These are phyloP conservation scores for Rubia yunnanensis DNA, from an alignment of 257 asterid genomes.

Conservation along the genomic window DNA sequence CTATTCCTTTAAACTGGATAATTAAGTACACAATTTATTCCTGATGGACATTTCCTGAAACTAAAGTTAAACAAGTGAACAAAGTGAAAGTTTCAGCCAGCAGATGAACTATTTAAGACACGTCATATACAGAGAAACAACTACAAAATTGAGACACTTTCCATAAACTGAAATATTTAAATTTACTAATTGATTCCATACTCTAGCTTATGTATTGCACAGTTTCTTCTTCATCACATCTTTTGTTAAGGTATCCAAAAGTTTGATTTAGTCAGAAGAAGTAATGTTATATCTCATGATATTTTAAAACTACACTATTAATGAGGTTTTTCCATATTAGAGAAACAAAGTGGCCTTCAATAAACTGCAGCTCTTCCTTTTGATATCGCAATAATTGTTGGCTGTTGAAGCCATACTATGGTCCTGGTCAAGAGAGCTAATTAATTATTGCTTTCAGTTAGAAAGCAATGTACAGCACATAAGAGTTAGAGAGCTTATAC, in stretches of 20 bases:
- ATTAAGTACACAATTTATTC: not conserved
- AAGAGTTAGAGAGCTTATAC: slow-evolving; percentile 26
- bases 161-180: not conserved
- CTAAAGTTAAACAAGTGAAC: not conserved
- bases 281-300: not conserved
- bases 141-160: not conserved
- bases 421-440: slow-evolving; percentile 13
- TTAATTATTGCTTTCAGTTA: slow-evolving; percentile 7
- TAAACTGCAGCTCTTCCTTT: slow-evolving; percentile 2
- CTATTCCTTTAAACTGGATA: not conserved
- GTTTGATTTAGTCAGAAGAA: not conserved
- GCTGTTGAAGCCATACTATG: slow-evolving; percentile 3
- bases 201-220: not conserved
- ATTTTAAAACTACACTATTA: not conserved
- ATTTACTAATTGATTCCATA: not conserved
- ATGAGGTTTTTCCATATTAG: not conserved
- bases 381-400: slow-evolving; percentile 7
- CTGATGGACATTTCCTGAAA: not conserved
- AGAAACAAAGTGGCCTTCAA: slow-evolving; percentile 8
- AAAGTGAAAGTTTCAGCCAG: not conserved
- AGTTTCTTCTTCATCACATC: not conserved
- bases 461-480: not conserved
- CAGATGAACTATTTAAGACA: not conserved
- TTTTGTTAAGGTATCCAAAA: not conserved
- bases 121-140: not conserved